phyloP scores from a whole-genome alignment of 179 eudicot genomes.

The Beta lomatogona region DNA sequence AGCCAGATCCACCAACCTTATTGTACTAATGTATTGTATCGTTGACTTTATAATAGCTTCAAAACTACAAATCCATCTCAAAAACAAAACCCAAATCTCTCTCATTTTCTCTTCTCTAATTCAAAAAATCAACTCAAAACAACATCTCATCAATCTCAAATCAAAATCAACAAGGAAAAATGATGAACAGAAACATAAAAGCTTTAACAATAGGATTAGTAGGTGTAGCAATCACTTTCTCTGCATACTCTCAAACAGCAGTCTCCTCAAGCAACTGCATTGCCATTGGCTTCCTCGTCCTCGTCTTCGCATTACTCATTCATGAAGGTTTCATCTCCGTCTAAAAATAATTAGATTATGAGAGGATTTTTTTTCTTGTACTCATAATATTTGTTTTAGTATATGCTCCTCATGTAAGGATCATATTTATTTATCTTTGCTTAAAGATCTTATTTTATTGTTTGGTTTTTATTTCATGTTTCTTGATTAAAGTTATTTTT shows the following conservation, averaged over 20 bases:
- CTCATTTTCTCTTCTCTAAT: neutral
- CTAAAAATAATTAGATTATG: neutral
- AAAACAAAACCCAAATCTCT: conserved; percentile 1
- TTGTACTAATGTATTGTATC: no score
- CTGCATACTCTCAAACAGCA: conserved; percentile 66
- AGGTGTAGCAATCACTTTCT: conserved; percentile 71
- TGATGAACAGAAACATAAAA: conserved; percentile 55
- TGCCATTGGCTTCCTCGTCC: conserved; percentile 57
- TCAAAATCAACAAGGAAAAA: conserved; percentile 1
- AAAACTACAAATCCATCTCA: neutral
- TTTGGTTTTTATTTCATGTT: neutral
- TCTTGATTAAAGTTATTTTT: neutral
- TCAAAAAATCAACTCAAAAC: neutral
- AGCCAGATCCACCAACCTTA: conserved; percentile 29
- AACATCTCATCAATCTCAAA: neutral
- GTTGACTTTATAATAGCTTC: conserved; percentile 27
- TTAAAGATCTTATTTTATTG: neutral
- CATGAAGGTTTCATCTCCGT: conserved; percentile 36
- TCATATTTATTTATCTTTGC: neutral
- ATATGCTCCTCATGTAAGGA: conserved; percentile 11
- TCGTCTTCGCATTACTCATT: conserved; percentile 55
- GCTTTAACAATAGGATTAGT: conserved; percentile 61
- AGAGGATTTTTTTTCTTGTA: neutral
- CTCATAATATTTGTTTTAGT: neutral
- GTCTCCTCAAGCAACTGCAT: conserved; percentile 55